These are phyloP conservation scores for Rhodotorula sp. DNA, from an alignment of 1,284 basidiomycete genomes.

Conservation along the genomic window DNA sequence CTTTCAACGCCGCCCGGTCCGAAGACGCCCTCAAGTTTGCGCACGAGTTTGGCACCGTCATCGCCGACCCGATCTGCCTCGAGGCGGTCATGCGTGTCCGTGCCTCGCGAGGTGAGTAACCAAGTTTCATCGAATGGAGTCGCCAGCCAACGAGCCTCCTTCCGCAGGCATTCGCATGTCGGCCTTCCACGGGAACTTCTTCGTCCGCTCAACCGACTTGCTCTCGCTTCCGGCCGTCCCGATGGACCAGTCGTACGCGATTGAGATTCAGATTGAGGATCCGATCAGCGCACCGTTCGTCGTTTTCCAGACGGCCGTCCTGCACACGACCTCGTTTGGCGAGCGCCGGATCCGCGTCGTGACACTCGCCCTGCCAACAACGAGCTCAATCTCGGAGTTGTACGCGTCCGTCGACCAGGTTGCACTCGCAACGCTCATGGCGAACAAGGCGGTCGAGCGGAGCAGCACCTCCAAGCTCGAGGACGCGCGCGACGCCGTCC, in stretches of 20 bases:
- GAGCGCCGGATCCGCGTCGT: slow-evolving; percentile 95
- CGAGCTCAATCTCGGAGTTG: slow-evolving; percentile 85
- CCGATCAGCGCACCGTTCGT: slow-evolving; percentile 88
- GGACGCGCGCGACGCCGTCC: slow-evolving; percentile 86
- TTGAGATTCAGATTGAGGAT: slow-evolving; percentile 97
- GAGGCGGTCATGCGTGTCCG: slow-evolving; percentile 98
- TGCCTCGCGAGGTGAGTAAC: slow-evolving; percentile 71
- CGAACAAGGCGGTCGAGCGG: slow-evolving; percentile 96
- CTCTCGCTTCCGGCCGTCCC: slow-evolving; percentile 95
- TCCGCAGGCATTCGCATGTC: slow-evolving; percentile 81
- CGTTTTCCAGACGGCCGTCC: slow-evolving; percentile 90
- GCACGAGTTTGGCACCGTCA: slow-evolving; percentile 89
- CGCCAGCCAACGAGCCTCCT: not conserved
- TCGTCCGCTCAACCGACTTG: slow-evolving; percentile 95
- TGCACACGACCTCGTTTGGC: slow-evolving; percentile 94
- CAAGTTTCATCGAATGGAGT: not conserved
- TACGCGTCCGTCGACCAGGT: slow-evolving; percentile 94
- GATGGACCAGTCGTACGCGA: slow-evolving; percentile 92
- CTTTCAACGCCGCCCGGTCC: slow-evolving; percentile 88
- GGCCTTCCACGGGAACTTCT: slow-evolving; percentile 99
- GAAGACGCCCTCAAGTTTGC: slow-evolving; percentile 98
- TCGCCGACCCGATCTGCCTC: slow-evolving; percentile 91
- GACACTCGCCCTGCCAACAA: slow-evolving; percentile 89
- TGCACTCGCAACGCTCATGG: slow-evolving; percentile 82
- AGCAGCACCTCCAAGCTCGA: slow-evolving; percentile 82